Conservation (phyloP, 306 rosid genomes). For the Sphenostylis stenocarpa region DNA sequence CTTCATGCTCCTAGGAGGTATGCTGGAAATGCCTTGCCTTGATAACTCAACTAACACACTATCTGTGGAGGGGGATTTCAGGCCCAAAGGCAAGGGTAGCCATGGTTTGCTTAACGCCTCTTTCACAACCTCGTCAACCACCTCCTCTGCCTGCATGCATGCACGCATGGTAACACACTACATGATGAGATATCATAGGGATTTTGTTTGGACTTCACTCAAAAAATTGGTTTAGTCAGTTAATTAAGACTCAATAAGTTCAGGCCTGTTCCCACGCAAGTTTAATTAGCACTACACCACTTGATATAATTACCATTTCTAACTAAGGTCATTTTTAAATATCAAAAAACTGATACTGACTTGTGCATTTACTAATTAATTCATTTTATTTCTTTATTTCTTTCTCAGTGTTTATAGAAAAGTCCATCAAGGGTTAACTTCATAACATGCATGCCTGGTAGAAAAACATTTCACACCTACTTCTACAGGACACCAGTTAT, state of each 20-base stretch:
- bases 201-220: background rate
- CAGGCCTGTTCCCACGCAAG: background rate
- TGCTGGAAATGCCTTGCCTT: slow-evolving; percentile 70
- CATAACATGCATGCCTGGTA: background rate
- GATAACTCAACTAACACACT: slow-evolving; percentile 79
- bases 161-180: slow-evolving; percentile 53
- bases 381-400: too few species aligned
- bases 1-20: slow-evolving; percentile 48
- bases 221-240: background rate
- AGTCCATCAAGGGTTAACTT: background rate
- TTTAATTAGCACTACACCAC: background rate
- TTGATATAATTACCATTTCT: background rate
- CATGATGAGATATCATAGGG: slow-evolving; percentile 4
- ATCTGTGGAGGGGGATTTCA: slow-evolving; percentile 88
- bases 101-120: slow-evolving; percentile 92
- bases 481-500: too few species aligned
- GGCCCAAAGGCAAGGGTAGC: slow-evolving; percentile 91
- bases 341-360: too few species aligned
- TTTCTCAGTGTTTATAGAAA: background rate
- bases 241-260: background rate
- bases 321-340: background rate
- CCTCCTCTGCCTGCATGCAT: slow-evolving; percentile 92
- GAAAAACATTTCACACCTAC: background rate
- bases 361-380: too few species aligned
- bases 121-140: slow-evolving; percentile 75